Base-by-base conservation (phyloP, 768 basidiomycete genomes). In the Cubamyces sp. region DNA sequence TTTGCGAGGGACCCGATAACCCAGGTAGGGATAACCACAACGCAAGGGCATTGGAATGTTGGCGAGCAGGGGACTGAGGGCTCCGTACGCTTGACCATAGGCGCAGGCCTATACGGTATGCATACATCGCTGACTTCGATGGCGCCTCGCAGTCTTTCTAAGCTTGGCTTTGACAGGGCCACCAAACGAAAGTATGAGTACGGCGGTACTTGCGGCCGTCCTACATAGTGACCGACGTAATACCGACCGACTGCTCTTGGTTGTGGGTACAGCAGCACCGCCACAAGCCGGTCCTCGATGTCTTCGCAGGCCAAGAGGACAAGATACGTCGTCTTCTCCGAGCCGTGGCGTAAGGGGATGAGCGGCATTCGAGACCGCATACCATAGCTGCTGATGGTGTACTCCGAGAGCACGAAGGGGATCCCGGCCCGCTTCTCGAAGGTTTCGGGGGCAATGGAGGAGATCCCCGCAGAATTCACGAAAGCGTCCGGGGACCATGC, bases 401-500 rank as follows among this genome's bases (percentile, higher is more conserved):
- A 64, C 30, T 59, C 57, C 1, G 57, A 37, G 26, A 54, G 30
- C 15, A 41, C 39, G 30, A 45, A 54, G 16, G 52, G 46, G 8
- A 64, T 41, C 5, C 62, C 57, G 4, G 25, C 21, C 14, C 57
- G 43, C n/a, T 54, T 37, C 41, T 51, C 28, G 37, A 59, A 64
- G 39, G 25, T n/a, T 53, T 58, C 57, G 18, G 57, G 46, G 15
- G 62, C 5, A 19, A 59, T 43, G n/a, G 57, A 49, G 28, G 45
- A 40, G 37, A 64, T 30, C 15, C 28, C 30, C 8, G 34, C 53
- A 37, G 57, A 54, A 53, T 55, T 59, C 16, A 64, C 51, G 57
- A 64, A 64, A 19, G 62, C 62, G 46, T 64, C 57, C 19, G 62
- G 62, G 16, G 62, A 58, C 62, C 62, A 64, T 8, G 62, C 62